These are phyloP conservation scores for Fraxinus quadrangulata DNA, from an alignment of 257 asterid genomes.

Conservation along the genomic window DNA sequence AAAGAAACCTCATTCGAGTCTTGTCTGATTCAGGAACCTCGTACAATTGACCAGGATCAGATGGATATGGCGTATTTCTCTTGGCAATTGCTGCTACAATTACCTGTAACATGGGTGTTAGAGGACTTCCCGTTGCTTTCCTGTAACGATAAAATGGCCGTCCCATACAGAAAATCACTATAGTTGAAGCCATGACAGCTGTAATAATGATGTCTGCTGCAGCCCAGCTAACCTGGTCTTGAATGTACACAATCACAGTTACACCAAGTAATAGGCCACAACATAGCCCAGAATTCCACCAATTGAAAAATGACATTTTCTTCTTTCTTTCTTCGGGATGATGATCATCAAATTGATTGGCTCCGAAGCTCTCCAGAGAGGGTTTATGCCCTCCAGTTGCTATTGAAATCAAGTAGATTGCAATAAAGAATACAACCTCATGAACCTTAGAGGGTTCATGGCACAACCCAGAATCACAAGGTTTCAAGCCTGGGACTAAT, in stretches of 20 bases:
- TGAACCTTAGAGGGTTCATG: constrained; percentile 47
- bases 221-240: constrained; percentile 75
- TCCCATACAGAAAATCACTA: constrained; percentile 51
- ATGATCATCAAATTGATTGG: constrained; percentile 89
- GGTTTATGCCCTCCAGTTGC: constrained; percentile 97
- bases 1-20: constrained; percentile 50
- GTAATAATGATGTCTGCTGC: constrained; percentile 68
- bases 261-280: constrained; percentile 70
- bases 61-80: constrained; percentile 52
- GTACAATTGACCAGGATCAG: constrained; percentile 43
- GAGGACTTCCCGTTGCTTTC: constrained; percentile 64
- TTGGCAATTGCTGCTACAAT: constrained; percentile 65
- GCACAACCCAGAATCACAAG: constrained; percentile 43
- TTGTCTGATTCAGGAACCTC: constrained; percentile 56
- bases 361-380: constrained; percentile 91
- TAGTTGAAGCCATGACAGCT: constrained; percentile 48
- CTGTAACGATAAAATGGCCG: constrained; percentile 66
- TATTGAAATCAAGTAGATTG: constrained; percentile 70
- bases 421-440: constrained; percentile 62
- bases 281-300: constrained; percentile 89
- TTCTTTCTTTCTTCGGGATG: constrained; percentile 60
- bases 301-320: constrained; percentile 86
- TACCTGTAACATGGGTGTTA: constrained; percentile 71
- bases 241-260: constrained; percentile 61
- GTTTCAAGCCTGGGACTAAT: constrained; percentile 52